Evolutionary conservation across 352 stramenopile species (phyloP).

Genomic region (Pythium scleroteichum): DNA sequence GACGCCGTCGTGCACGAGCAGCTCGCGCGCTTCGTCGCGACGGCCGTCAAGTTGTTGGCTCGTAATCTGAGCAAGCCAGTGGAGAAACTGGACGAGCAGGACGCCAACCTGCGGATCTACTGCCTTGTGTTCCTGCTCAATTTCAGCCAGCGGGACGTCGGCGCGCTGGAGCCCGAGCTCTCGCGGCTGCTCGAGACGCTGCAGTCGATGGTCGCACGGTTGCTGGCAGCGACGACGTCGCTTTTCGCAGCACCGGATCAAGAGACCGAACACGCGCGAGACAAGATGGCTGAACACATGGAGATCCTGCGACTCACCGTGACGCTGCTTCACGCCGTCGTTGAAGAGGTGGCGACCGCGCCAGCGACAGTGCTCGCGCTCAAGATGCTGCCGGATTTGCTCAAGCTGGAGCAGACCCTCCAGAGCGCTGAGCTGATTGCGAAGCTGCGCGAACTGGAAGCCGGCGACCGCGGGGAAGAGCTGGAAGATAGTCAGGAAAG

Average conservation of each 20-base stretch:
- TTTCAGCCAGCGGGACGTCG: constrained; percentile 56
- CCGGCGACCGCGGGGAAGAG: background rate
- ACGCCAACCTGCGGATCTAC: constrained; percentile 71
- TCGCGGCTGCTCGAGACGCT: constrained; percentile 38
- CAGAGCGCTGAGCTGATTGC: constrained; percentile 1
- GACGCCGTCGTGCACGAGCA: constrained; percentile 36
- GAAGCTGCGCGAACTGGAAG: background rate
- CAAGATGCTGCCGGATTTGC: constrained; percentile 28
- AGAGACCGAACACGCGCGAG: constrained; percentile 6
- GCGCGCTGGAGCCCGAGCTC: constrained; percentile 34
- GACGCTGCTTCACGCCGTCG: constrained; percentile 51
- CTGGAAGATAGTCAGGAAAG: background rate
- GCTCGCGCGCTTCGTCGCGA: constrained; percentile 44
- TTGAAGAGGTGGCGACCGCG: constrained; percentile 40
- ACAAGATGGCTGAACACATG: constrained; percentile 40
- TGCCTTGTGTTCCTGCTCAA: constrained; percentile 76
- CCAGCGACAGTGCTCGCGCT: constrained; percentile 39
- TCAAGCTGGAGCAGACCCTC: constrained; percentile 23
- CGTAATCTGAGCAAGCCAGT: constrained; percentile 32
- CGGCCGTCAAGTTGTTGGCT: constrained; percentile 45
- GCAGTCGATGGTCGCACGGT: constrained; percentile 31
- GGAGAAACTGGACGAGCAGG: constrained; percentile 39
- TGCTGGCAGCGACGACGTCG: constrained; percentile 26
- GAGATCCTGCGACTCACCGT: constrained; percentile 60
- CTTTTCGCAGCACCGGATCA: background rate